A percentile compares a stretch with the other conserved stretches of the same genome.
phyloP scores from a whole-genome alignment of 306 rosid species.

The Cucurbita pepo region DNA sequence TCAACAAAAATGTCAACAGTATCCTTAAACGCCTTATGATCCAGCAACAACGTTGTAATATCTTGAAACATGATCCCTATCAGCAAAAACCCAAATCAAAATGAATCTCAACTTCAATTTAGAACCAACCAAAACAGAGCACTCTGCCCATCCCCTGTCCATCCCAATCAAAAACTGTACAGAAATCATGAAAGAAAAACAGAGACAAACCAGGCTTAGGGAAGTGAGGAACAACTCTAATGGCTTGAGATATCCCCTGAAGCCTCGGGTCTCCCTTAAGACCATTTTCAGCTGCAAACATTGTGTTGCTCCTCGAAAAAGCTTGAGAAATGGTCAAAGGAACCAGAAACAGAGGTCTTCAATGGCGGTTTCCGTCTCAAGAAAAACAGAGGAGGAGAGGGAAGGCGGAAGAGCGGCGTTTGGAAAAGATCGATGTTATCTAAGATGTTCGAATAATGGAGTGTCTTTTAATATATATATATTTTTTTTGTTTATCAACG shows the following conservation, averaged over 20 bases:
- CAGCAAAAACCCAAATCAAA: neutral
- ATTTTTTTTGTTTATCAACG: conserved; percentile 3
- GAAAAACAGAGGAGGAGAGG: neutral
- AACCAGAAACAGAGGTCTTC: neutral
- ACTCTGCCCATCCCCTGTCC: neutral
- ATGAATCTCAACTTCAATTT: conserved; percentile 7
- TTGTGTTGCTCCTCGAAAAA: neutral
- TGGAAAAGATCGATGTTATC: neutral
- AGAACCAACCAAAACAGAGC: neutral
- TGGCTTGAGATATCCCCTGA: conserved; percentile 70
- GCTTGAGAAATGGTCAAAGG: neutral
- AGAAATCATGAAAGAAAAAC: neutral
- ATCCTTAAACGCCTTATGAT: conserved; percentile 88
- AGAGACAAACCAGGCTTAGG: conserved; percentile 51
- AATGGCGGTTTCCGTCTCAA: neutral
- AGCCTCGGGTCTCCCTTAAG: conserved; percentile 93
- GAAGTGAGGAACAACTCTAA: conserved; percentile 92
- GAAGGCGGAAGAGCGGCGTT: neutral
- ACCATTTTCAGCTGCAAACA: conserved; percentile 95
- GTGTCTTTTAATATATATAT: neutral
- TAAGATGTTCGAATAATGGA: neutral
- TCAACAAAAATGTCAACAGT: conserved; percentile 95
- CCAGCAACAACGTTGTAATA: conserved; percentile 92
- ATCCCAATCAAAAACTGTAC: neutral
- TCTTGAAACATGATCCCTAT: conserved; percentile 97